phyloP scores from a whole-genome alignment of 306 rosid species.

The Fragaria vesca region DNA sequence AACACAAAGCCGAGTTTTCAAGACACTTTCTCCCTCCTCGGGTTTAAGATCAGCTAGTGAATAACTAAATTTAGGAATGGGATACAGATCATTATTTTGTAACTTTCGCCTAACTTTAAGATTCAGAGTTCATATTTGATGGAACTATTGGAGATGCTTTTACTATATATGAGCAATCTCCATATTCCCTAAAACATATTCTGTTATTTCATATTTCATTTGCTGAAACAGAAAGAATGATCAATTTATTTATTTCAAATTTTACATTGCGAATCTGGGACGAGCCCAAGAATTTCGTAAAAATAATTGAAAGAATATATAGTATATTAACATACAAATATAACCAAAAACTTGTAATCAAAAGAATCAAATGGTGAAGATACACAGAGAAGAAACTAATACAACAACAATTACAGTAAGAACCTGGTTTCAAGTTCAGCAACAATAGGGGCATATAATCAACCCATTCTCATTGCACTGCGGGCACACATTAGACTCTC shows the following conservation, averaged over 20 bases:
- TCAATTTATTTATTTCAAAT: neutral
- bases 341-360: neutral
- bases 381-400: neutral
- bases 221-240: neutral
- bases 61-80: neutral
- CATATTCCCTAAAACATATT: neutral
- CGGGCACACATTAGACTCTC: constrained; percentile 37
- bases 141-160: neutral
- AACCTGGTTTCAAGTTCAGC: constrained; percentile 29
- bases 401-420: neutral
- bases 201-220: neutral
- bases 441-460: constrained; percentile 70
- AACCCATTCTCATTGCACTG: constrained; percentile 88
- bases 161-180: neutral
- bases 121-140: neutral
- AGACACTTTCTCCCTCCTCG: neutral
- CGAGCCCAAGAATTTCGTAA: neutral
- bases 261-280: neutral
- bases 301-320: constrained; percentile 36
- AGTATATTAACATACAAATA: neutral
- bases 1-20: neutral
- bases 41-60: neutral
- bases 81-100: neutral
- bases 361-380: neutral
- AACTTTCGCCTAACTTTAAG: neutral